Base-by-base conservation (phyloP, 306 rosid species). In the Prunus dulcis region DNA sequence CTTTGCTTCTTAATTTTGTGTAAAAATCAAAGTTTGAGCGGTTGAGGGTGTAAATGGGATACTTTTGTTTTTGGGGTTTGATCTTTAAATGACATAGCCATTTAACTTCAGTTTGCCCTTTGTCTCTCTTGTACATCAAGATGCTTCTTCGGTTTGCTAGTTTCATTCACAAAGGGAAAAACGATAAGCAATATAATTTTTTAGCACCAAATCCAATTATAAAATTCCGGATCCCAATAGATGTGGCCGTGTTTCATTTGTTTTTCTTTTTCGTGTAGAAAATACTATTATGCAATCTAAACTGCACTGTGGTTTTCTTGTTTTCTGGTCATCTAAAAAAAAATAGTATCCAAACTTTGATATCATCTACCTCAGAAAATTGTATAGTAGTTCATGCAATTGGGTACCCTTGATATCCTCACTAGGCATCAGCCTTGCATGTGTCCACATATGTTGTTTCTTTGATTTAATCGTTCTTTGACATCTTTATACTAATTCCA, bases 21-120 rank as follows among this genome's bases (percentile, higher is more conserved):
- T 70, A 61, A 20, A 67, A 47, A 64, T 73, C 80, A 23, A 76
- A 71, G 72, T 56, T 79, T 74, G 62, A 56, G 77, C 34, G 56
- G 67, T 80, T 78, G 55, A 34, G 74, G 81, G 74, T 89, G 91
- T 91, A 88, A 79, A 87, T 18, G 74, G 70, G 72, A 78, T 77
- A 86, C 78, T 76, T 78, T 60, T 73, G 62, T 71, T 81, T 76
- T 82, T 34, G 78, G 62, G 64, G 12, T 66, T 86, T 85, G 76
- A 76, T 57, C 34, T 55, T 84, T 82, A 45, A 80, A 68, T 83
- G 69, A 57, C 72, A 51, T 64, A 46, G 74, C 72, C 17, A n/a
- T 27, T 69, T 68, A 77, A 61, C 80, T 82, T 79, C 67, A 58
- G 74, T 46, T 28, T 34, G 4, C 14, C 15, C 41, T 19, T 47